Percentiles rank a stretch among this genome's conserved stretches.
phyloP scores from a whole-genome alignment of 2,329 filamentous ascomycete species.

The Sporothrix mexicana region DNA sequence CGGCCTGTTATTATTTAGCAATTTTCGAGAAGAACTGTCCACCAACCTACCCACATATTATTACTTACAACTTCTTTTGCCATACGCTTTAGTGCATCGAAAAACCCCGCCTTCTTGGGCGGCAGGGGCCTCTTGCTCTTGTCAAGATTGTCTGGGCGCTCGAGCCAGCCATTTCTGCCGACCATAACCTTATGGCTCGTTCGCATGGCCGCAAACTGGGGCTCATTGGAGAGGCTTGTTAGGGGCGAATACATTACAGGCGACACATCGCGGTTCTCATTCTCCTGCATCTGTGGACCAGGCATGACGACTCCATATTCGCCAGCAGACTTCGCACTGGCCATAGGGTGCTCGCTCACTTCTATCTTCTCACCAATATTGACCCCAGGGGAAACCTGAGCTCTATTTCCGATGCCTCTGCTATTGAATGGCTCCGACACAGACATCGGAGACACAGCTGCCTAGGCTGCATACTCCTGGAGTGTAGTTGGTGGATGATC shows the following conservation, averaged over 20 bases:
- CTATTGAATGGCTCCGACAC: slow-evolving; percentile 2
- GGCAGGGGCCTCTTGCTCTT: slow-evolving; percentile 38
- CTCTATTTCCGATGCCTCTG: neutral
- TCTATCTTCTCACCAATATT: neutral
- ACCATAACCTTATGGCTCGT: slow-evolving; percentile 59
- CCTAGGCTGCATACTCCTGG: slow-evolving; percentile 37
- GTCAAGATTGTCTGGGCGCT: slow-evolving; percentile 48
- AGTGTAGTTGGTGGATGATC: slow-evolving; percentile 29
- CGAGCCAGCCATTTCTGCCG: slow-evolving; percentile 63
- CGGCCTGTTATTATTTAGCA: slow-evolving; percentile 37
- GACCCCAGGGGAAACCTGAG: neutral
- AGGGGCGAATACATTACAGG: slow-evolving; percentile 51
- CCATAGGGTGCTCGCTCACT: neutral
- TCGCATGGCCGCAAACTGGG: slow-evolving; percentile 44
- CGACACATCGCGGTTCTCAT: neutral
- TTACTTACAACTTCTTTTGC: slow-evolving; percentile 59
- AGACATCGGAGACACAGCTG: slow-evolving; percentile 33
- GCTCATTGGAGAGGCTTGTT: slow-evolving; percentile 50
- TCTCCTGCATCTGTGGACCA: neutral
- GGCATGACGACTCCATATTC: slow-evolving; percentile 6
- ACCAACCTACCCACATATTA: no score
- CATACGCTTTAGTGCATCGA: slow-evolving; percentile 58
- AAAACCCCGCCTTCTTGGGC: slow-evolving; percentile 49
- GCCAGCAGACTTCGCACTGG: neutral
- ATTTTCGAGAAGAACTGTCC: no score